Conservation (phyloP, 106 monocot species). For the Dendrobium chrysotoxum region DNA sequence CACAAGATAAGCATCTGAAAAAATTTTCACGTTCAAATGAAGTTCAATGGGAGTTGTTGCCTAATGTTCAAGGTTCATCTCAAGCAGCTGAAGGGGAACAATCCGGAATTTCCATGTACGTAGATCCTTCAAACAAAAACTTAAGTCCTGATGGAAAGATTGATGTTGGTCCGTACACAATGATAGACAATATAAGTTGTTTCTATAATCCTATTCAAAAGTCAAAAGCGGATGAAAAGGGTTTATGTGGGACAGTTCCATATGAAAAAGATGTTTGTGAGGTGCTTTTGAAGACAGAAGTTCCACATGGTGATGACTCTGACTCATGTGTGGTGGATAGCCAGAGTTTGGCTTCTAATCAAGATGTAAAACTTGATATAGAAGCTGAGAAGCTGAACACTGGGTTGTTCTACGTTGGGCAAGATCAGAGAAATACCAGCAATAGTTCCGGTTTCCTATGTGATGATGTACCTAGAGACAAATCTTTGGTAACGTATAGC, state of each 20-base stretch:
- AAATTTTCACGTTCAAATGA: slow-evolving; percentile 14
- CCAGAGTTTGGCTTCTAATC: slow-evolving; percentile 7
- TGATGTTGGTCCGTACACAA: slow-evolving; percentile 7
- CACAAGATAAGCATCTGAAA: slow-evolving; percentile 12
- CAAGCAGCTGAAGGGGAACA: slow-evolving; percentile 13
- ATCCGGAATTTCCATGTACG: slow-evolving; percentile 12
- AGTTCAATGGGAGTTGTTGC: slow-evolving; percentile 3
- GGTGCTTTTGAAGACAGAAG: slow-evolving; percentile 1
- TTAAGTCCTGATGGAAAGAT: slow-evolving; percentile 12
- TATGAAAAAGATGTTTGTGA: slow-evolving; percentile 7
- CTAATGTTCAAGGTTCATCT: slow-evolving; percentile 4
- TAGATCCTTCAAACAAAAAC: slow-evolving; percentile 7
- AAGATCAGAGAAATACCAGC: background rate
- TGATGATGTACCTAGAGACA: slow-evolving; percentile 12
- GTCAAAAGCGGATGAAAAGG: background rate
- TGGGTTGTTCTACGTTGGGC: background rate
- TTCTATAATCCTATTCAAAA: slow-evolving; percentile 4
- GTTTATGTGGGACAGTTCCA: slow-evolving; percentile 3
- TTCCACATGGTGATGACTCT: background rate
- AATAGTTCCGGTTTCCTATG: background rate
- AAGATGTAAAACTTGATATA: slow-evolving; percentile 13
- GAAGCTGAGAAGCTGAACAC: background rate
- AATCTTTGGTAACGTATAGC: background rate
- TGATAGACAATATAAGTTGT: slow-evolving; percentile 6
- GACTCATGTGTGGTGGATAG: slow-evolving; percentile 1